Evolutionary conservation across 2,329 filamentous ascomycete genomes (phyloP).

Genomic region (Tolypocladium inflatum): DNA sequence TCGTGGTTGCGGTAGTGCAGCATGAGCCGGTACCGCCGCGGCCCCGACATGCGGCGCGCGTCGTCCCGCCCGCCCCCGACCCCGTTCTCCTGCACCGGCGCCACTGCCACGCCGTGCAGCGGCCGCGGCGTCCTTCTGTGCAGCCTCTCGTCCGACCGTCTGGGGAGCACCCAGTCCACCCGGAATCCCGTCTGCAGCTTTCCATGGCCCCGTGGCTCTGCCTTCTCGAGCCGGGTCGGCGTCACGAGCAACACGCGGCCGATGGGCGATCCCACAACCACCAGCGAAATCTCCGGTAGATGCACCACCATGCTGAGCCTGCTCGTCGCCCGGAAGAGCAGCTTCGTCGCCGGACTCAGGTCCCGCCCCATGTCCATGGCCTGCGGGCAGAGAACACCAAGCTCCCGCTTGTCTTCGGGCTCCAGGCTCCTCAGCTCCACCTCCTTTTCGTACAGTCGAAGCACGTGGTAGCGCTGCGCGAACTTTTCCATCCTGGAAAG

Average conservation of each 20-base stretch:
- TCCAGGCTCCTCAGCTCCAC: slow-evolving; percentile 34
- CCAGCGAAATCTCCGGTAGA: slow-evolving; percentile 61
- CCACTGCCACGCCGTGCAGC: slow-evolving; percentile 59
- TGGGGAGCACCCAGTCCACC: slow-evolving; percentile 43
- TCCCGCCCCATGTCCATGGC: slow-evolving; percentile 16
- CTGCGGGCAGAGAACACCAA: slow-evolving; percentile 21
- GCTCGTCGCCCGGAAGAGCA: slow-evolving; percentile 23
- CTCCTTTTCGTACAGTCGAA: slow-evolving; percentile 40
- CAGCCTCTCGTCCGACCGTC: slow-evolving; percentile 32
- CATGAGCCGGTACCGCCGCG: slow-evolving; percentile 55
- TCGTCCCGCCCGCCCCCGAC: slow-evolving; percentile 7
- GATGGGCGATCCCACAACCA: slow-evolving; percentile 56
- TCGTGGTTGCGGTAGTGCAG: slow-evolving; percentile 63
- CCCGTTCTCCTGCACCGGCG: slow-evolving; percentile 44
- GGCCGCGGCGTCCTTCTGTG: slow-evolving; percentile 35
- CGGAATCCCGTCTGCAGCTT: slow-evolving; percentile 35
- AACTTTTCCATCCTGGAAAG: neutral
- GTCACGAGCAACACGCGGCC: slow-evolving; percentile 59
- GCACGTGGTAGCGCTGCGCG: slow-evolving; percentile 21
- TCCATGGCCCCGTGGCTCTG: slow-evolving; percentile 8
- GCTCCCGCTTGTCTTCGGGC: slow-evolving; percentile 12
- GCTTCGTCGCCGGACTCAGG: slow-evolving; percentile 9
- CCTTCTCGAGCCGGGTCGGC: slow-evolving; percentile 23
- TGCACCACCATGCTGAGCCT: slow-evolving; percentile 50
- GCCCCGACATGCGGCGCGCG: slow-evolving; percentile 12